These are phyloP conservation scores for Fusarium nodosum DNA, from an alignment of 2,329 filamentous ascomycete species.

Conservation along the genomic window DNA sequence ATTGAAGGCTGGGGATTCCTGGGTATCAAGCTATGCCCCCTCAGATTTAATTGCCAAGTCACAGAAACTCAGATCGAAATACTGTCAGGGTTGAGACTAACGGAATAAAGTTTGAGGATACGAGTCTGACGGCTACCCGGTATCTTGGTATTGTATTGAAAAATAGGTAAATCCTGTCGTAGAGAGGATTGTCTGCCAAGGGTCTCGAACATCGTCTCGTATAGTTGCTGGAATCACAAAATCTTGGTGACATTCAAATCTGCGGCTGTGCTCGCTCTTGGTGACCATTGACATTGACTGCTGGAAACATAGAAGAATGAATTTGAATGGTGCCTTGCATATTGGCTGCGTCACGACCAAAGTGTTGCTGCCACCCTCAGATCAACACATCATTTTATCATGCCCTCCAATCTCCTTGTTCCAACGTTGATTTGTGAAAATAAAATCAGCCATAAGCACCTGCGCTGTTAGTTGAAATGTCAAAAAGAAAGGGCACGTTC, in stretches of 20 bases:
- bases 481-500: conserved; percentile 8
- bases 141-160: neutral
- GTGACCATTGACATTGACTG: too few species aligned
- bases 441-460: neutral
- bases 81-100: neutral
- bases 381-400: neutral
- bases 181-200: neutral
- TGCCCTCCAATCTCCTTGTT: too few species aligned
- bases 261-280: too few species aligned
- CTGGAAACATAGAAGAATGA: neutral
- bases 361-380: neutral
- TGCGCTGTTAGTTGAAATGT: neutral
- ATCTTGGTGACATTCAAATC: neutral
- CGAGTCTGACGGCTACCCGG: conserved; percentile 5
- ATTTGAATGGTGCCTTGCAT: conserved; percentile 13
- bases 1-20: neutral
- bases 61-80: neutral
- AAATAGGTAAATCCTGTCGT: neutral
- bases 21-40: conserved; percentile 31
- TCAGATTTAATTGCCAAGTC: neutral
- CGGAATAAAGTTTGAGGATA: conserved; percentile 5
- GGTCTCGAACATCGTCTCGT: neutral
- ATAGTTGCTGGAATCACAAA: neutral
- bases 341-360: neutral
- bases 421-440: neutral